phyloP scores from a whole-genome alignment of 805 yeast species.

The Alloascoidea africana region DNA sequence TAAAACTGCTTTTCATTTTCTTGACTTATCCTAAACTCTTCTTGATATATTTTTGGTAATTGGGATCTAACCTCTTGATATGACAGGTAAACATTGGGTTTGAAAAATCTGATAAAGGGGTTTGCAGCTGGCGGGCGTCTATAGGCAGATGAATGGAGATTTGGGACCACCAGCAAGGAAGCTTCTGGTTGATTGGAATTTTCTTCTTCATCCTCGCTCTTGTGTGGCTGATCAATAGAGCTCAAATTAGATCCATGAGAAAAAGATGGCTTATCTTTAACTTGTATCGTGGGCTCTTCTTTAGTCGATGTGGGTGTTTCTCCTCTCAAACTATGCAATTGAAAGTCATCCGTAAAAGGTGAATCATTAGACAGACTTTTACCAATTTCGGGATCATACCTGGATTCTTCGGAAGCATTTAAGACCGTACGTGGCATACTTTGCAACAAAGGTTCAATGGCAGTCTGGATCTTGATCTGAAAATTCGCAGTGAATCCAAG shows the following conservation, averaged over 20 bases:
- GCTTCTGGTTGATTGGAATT: background rate
- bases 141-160: conserved; percentile 12
- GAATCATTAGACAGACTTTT: background rate
- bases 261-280: too few species aligned
- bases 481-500: conserved; percentile 50
- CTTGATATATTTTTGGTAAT: background rate
- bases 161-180: conserved; percentile 5
- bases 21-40: conserved; percentile 11
- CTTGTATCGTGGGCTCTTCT: background rate
- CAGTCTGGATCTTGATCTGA: conserved; percentile 46
- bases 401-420: background rate
- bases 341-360: conserved; percentile 1
- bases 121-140: conserved; percentile 20
- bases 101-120: conserved; percentile 31
- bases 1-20: conserved; percentile 49
- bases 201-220: background rate
- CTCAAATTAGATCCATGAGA: too few species aligned
- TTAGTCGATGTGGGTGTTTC: too few species aligned
- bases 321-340: background rate
- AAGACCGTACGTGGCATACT: conserved; percentile 17
- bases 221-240: background rate
- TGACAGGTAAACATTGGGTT: conserved; percentile 33
- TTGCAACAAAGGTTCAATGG: conserved; percentile 46
- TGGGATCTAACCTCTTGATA: background rate
- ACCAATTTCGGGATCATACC: background rate